Conservation (phyloP, 805 yeast species). For the Ogataea neopini region DNA sequence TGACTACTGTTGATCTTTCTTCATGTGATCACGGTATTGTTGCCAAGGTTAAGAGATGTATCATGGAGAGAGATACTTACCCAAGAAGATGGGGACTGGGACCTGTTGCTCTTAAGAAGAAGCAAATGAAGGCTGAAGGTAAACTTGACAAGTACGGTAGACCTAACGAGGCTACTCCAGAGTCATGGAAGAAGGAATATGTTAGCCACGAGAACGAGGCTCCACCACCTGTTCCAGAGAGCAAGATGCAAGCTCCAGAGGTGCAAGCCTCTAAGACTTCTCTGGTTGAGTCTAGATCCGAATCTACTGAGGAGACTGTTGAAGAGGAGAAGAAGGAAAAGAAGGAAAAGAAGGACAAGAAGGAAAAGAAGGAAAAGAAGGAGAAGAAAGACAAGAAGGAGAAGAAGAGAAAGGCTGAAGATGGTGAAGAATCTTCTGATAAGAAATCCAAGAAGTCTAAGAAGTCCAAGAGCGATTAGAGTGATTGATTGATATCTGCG, state of each 20-base stretch:
- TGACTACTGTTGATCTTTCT: slow-evolving; percentile 96
- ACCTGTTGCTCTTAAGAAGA: slow-evolving; percentile 97
- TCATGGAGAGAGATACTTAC: slow-evolving; percentile 98
- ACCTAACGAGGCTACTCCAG: slow-evolving; percentile 91
- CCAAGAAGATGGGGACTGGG: slow-evolving; percentile 99
- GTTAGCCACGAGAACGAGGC: slow-evolving; percentile 66
- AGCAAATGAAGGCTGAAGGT: slow-evolving; percentile 96
- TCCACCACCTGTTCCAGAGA: slow-evolving; percentile 60
- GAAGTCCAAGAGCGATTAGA: slow-evolving; percentile 25
- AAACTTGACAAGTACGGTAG: slow-evolving; percentile 96
- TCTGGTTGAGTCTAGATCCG: slow-evolving; percentile 36
- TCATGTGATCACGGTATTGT: slow-evolving; percentile 98
- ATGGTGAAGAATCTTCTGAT: slow-evolving; percentile 14
- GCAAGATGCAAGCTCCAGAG: slow-evolving; percentile 44
- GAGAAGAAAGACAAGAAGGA: slow-evolving; percentile 27
- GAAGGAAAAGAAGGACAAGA: slow-evolving; percentile 59
- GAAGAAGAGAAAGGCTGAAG: slow-evolving; percentile 23
- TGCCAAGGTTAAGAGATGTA: slow-evolving; percentile 98
- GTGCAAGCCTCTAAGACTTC: slow-evolving; percentile 50
- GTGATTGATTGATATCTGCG: slow-evolving; percentile 2
- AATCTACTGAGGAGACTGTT: slow-evolving; percentile 28
- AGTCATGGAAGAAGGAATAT: slow-evolving; percentile 84
- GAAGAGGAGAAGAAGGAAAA: slow-evolving; percentile 56
- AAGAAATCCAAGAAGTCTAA: slow-evolving; percentile 28
- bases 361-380: slow-evolving; percentile 48